These are phyloP conservation scores for Magnusiomyces starmeri DNA, from an alignment of 1,139 yeast species.

Conservation along the genomic window DNA sequence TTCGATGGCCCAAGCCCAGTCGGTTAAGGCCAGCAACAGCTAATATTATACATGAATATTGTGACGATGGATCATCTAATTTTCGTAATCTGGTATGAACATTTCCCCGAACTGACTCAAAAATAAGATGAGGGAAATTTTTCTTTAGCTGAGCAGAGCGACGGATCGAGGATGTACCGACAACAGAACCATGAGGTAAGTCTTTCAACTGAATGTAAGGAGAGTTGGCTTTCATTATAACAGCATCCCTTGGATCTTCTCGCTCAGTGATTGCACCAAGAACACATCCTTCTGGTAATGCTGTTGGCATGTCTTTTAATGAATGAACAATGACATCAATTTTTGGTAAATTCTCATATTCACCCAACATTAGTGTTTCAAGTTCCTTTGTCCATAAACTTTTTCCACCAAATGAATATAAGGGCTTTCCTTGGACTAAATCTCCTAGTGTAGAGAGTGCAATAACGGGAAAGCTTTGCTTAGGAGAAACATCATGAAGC, in stretches of 20 bases:
- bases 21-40: slow-evolving; percentile 91
- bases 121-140: slow-evolving; percentile 48
- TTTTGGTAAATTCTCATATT: slow-evolving; percentile 56
- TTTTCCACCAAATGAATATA: slow-evolving; percentile 93
- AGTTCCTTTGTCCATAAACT: slow-evolving; percentile 94
- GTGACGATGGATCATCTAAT: slow-evolving; percentile 62
- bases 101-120: slow-evolving; percentile 84
- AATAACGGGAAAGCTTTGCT: slow-evolving; percentile 58
- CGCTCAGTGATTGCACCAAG: slow-evolving; percentile 81
- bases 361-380: slow-evolving; percentile 63
- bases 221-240: slow-evolving; percentile 68
- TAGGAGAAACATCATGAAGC: slow-evolving; percentile 47
- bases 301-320: slow-evolving; percentile 90
- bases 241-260: slow-evolving; percentile 89
- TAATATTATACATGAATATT: slow-evolving; percentile 67
- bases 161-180: slow-evolving; percentile 91
- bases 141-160: slow-evolving; percentile 74
- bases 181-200: slow-evolving; percentile 76
- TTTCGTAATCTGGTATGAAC: slow-evolving; percentile 74
- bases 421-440: slow-evolving; percentile 73
- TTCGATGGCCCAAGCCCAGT: slow-evolving; percentile 61
- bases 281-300: slow-evolving; percentile 81
- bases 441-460: slow-evolving; percentile 88
- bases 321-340: slow-evolving; percentile 91
- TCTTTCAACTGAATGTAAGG: slow-evolving; percentile 58